These are phyloP conservation scores for Seiridium cupressi DNA, from an alignment of 2,329 filamentous ascomycete species.

Conservation along the genomic window DNA sequence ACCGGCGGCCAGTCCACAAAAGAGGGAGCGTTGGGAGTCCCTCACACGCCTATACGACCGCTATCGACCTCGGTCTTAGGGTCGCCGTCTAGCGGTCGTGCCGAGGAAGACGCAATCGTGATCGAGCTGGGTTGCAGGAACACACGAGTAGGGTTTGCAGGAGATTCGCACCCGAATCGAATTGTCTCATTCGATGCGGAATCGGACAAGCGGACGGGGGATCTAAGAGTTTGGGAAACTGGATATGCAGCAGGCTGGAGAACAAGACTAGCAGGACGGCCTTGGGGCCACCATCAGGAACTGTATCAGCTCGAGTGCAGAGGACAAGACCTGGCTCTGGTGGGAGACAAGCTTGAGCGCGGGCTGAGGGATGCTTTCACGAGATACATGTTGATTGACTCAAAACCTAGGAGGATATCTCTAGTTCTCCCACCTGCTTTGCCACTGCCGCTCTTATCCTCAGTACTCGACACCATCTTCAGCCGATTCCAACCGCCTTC, in stretches of 20 bases:
- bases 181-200: conserved; percentile 71
- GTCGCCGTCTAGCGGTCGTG: conserved; percentile 58
- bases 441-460: conserved; percentile 75
- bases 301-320: conserved; percentile 78
- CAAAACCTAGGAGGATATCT: conserved; percentile 70
- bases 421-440: conserved; percentile 76
- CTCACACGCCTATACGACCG: conserved; percentile 49
- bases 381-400: conserved; percentile 68
- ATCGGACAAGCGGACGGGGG: conserved; percentile 73
- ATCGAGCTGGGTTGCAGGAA: conserved; percentile 80
- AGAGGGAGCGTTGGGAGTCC: conserved; percentile 47
- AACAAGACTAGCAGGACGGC: conserved; percentile 41
- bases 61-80: conserved; percentile 53
- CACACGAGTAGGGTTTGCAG: conserved; percentile 81
- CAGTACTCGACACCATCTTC: conserved; percentile 76
- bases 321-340: conserved; percentile 70
- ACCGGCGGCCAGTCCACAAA: conserved; percentile 31
- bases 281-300: conserved; percentile 66
- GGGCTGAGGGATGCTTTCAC: conserved; percentile 78
- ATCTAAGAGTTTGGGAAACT: conserved; percentile 71
- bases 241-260: conserved; percentile 49
- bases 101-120: conserved; percentile 83
- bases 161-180: conserved; percentile 74
- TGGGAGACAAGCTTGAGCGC: conserved; percentile 85
- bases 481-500: conserved; percentile 75